These are phyloP conservation scores for Senna siamea DNA, from an alignment of 306 rosid species.

Conservation along the genomic window DNA sequence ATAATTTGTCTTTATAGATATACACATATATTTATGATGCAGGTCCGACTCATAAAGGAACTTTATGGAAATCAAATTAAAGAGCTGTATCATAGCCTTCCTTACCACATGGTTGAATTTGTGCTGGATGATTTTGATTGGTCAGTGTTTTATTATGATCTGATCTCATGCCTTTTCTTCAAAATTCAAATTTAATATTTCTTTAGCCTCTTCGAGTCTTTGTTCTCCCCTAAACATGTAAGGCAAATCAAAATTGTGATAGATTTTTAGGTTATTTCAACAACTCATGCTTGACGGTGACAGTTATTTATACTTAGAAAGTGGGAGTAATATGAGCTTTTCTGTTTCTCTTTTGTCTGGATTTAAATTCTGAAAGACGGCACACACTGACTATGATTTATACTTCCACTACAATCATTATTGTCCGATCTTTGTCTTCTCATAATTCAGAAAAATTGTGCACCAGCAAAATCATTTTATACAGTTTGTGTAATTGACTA, in stretches of 20 bases:
- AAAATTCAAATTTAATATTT: not conserved
- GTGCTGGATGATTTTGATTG: conserved; percentile 73
- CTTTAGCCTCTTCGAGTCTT: not conserved
- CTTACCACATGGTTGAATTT: conserved; percentile 78
- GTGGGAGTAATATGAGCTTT: not conserved
- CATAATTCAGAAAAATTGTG: conserved; percentile 7
- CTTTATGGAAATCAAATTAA: conserved; percentile 88
- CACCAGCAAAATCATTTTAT: conserved; percentile 12
- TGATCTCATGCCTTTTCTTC: not conserved
- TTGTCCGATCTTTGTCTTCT: conserved; percentile 11
- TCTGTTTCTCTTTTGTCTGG: not conserved
- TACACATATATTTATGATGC: conserved; percentile 26
- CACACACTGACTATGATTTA: too few species aligned
- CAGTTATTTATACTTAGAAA: too few species aligned
- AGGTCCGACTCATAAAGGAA: conserved; percentile 95
- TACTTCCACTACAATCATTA: not conserved
- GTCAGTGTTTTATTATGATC: conserved; percentile 53
- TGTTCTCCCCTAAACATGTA: not conserved
- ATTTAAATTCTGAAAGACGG: not conserved
- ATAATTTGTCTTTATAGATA: conserved; percentile 20
- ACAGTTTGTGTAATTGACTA: conserved; percentile 2
- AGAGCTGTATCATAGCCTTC: conserved; percentile 84
- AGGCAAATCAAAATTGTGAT: conserved; percentile 1
- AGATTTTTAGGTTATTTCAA: not conserved
- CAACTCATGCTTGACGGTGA: conserved; percentile 16